Evolutionary conservation across 2,329 filamentous ascomycete species (phyloP).

Genomic region (Exophiala sp.): DNA sequence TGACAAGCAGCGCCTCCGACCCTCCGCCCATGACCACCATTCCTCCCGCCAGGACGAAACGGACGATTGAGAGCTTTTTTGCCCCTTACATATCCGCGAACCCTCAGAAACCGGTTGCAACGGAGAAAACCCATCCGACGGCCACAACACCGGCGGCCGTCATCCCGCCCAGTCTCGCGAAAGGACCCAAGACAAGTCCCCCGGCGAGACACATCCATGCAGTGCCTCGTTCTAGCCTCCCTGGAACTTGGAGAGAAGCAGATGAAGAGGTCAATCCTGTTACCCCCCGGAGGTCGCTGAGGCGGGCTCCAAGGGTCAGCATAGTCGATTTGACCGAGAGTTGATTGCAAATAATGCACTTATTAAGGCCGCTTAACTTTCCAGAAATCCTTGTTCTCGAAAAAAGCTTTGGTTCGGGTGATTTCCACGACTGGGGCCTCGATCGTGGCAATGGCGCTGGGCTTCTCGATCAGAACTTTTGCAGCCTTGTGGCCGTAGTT

Average conservation of each 20-base stretch:
- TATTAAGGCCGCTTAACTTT: constrained; percentile 27
- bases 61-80: constrained; percentile 20
- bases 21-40: background rate
- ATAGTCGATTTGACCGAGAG: constrained; percentile 25
- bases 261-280: constrained; percentile 20
- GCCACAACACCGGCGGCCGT: background rate
- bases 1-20: background rate
- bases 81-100: constrained; percentile 10
- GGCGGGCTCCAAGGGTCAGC: constrained; percentile 19
- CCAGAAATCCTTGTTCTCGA: constrained; percentile 33
- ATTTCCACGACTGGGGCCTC: constrained; percentile 46
- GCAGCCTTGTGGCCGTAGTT: constrained; percentile 43
- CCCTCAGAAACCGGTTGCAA: background rate
- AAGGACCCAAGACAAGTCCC: constrained; percentile 2
- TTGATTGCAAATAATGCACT: constrained; percentile 4
- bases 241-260: constrained; percentile 34
- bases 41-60: constrained; percentile 1
- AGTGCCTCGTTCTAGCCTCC: constrained; percentile 33
- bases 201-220: constrained; percentile 26
- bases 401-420: constrained; percentile 43
- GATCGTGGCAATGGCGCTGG: constrained; percentile 47
- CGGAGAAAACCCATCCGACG: background rate
- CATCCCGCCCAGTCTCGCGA: constrained; percentile 8
- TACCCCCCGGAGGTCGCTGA: background rate
- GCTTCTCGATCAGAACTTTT: constrained; percentile 46